Base-by-base conservation (phyloP, 768 basidiomycete species). In the Sarcodon sp. region DNA sequence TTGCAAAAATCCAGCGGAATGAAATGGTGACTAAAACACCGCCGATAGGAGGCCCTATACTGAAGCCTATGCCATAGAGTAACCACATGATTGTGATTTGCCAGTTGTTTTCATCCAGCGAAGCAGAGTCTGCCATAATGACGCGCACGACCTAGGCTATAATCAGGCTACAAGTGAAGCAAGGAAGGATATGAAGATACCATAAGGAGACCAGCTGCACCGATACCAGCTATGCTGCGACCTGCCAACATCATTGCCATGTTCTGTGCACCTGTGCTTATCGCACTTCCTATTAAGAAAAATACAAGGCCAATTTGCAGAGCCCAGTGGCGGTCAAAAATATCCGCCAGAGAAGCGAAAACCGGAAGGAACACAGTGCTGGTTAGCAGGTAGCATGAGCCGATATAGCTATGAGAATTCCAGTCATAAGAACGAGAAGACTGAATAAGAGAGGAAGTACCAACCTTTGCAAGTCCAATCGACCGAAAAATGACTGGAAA, bases 1-100 rank as follows among this genome's bases (percentile, higher is more conserved):
- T 75, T 3, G 66, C 75, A 50, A 76, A 77, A 12, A 76, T 67
- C 75, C 73, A 77, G 16, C 75, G 66, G 57, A 72, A 76, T 45
- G 58, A 69, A 7, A 66, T 56, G 1, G 56, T 51, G 2, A 67
- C 57, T 11, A 76, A 56, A 21, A 51, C 66, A 7, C 73, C 73
- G 5, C 70, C 70, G 45, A 74, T 65, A 38, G 68, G 56, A 0
- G 75, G 75, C 2, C 74, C 75, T 6, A 66, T 45, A 33, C 58
- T 59, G 46, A 61, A 76, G 0, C 74, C 72, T 39, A 71, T 47
- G 0, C 62, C 46, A 55, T 72, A 75, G 3, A 76, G 61, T 4
- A 71, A 33, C 53, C 72, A 68, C n/a, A 72, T 33, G 43, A 66
- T 54, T 6, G 65, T 55, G 44, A 63, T 63, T 52, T 76, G 72